Evolutionary conservation across 2,329 filamentous ascomycete species (phyloP).

Genomic region (Nakataea oryzae): DNA sequence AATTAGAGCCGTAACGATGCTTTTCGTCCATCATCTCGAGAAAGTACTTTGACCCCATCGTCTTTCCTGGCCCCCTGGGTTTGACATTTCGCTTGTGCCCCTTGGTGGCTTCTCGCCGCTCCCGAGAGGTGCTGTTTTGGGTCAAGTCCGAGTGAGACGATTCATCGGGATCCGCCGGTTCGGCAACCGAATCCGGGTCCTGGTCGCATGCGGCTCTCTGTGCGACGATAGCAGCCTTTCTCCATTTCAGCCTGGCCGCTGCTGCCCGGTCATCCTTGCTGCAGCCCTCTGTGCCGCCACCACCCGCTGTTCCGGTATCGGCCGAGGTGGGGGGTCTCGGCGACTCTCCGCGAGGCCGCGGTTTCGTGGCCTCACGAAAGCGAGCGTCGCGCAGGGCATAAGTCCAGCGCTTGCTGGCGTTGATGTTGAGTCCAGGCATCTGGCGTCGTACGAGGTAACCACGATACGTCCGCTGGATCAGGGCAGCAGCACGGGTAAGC

Average conservation of each 20-base stretch:
- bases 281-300: neutral
- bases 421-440: constrained; percentile 56
- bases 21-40: constrained; percentile 77
- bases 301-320: constrained; percentile 7
- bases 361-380: constrained; percentile 39
- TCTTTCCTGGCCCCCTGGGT: constrained; percentile 54
- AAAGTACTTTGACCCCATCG: constrained; percentile 81
- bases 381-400: constrained; percentile 51
- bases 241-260: constrained; percentile 61
- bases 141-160: constrained; percentile 15
- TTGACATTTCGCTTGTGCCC: constrained; percentile 37
- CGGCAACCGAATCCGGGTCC: constrained; percentile 22
- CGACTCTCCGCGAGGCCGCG: constrained; percentile 22
- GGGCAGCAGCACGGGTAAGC: constrained; percentile 34
- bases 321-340: neutral
- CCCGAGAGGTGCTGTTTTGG: constrained; percentile 14
- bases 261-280: neutral
- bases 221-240: constrained; percentile 60
- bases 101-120: constrained; percentile 25
- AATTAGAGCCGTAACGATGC: constrained; percentile 77
- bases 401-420: constrained; percentile 61
- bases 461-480: constrained; percentile 64
- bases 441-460: constrained; percentile 66
- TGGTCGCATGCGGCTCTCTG: constrained; percentile 51
- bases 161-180: constrained; percentile 28